These are phyloP conservation scores for Scleroderma bovista DNA, from an alignment of 768 basidiomycete genomes.

Conservation along the genomic window DNA sequence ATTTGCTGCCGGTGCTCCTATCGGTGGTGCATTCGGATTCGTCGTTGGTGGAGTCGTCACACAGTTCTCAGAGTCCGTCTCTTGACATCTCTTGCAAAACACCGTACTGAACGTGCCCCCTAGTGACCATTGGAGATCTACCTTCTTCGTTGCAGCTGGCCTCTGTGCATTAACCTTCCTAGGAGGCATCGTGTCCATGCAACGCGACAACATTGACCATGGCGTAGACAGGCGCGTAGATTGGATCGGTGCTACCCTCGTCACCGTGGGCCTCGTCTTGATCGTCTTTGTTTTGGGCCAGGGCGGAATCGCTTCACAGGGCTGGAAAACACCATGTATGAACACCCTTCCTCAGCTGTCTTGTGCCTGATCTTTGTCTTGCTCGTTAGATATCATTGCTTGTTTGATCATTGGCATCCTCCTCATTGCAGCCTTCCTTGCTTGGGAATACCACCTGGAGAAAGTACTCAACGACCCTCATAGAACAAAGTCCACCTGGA, in stretches of 20 bases:
- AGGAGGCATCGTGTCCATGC: conserved; percentile 51
- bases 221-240: conserved; percentile 65
- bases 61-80: conserved; percentile 39
- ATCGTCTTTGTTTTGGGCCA: conserved; percentile 72
- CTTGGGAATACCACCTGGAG: conserved; percentile 65
- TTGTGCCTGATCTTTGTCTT: conserved; percentile 17
- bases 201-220: not conserved
- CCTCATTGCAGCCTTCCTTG: conserved; percentile 49
- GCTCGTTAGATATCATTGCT: conserved; percentile 57
- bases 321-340: conserved; percentile 59
- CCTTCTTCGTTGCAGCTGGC: conserved; percentile 56
- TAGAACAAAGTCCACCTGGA: conserved; percentile 22
- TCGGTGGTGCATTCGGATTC: conserved; percentile 70
- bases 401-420: conserved; percentile 58
- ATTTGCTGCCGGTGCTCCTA: conserved; percentile 79
- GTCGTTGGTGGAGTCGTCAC: conserved; percentile 70
- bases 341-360: conserved; percentile 1
- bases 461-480: conserved; percentile 8
- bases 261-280: conserved; percentile 61
- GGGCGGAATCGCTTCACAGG: conserved; percentile 50
- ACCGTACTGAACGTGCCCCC: not conserved
- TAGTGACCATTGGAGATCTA: conserved; percentile 58
- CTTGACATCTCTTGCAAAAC: not conserved
- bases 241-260: conserved; percentile 67
- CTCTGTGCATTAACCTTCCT: conserved; percentile 48